Evolutionary conservation across 441 rosid species (phyloP).

Genomic region (Syzygium syzygioides): DNA sequence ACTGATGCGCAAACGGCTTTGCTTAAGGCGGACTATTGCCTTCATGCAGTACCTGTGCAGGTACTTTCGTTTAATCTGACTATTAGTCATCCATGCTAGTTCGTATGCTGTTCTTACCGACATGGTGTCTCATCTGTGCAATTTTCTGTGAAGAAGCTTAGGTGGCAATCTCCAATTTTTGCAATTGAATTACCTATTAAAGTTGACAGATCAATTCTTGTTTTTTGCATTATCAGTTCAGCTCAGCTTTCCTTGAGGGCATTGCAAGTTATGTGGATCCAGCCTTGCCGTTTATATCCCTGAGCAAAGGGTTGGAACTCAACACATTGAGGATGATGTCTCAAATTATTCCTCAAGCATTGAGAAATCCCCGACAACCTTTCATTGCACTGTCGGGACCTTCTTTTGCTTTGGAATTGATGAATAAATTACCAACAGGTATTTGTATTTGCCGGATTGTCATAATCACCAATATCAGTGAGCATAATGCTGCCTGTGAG

Average conservation of each 20-base stretch:
- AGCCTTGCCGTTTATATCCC: constrained; percentile 82
- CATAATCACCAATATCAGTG: not conserved
- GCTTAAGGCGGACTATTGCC: constrained; percentile 75
- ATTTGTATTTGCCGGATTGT: not conserved
- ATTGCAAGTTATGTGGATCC: constrained; percentile 78
- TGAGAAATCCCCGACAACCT: constrained; percentile 78
- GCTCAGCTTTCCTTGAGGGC: constrained; percentile 72
- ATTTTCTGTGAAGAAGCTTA: not conserved
- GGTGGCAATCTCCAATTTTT: not conserved
- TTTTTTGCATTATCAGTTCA: constrained; percentile 52
- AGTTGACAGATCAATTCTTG: constrained; percentile 9
- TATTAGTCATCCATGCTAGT: not conserved
- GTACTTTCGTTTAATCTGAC: constrained; percentile 18
- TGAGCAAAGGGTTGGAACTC: constrained; percentile 91
- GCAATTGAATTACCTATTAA: not conserved
- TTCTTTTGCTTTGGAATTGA: constrained; percentile 85
- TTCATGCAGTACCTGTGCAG: constrained; percentile 95
- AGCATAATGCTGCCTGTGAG: not conserved
- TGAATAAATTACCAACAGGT: constrained; percentile 91
- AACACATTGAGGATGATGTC: constrained; percentile 92
- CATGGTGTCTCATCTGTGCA: not conserved
- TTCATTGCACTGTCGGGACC: constrained; percentile 87
- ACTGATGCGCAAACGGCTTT: constrained; percentile 71
- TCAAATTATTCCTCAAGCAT: constrained; percentile 72
- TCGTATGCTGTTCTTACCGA: not conserved